Base-by-base conservation (phyloP, 305 asterid genomes). In the Plantago coronopus region DNA sequence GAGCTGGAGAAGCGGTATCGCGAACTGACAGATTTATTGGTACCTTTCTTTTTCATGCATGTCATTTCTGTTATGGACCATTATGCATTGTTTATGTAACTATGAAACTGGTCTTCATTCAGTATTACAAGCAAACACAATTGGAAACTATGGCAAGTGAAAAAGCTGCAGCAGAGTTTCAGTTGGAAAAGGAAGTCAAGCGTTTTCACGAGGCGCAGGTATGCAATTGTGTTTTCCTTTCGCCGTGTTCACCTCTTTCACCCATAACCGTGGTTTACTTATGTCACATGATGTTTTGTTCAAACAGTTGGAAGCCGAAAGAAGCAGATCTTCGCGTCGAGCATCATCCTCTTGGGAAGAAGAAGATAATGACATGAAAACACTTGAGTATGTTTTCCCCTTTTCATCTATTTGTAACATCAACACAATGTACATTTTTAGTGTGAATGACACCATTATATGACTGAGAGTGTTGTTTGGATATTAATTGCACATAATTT, bases 51-150 rank as follows among this genome's bases (percentile, higher is more conserved):
- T 57, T 71, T 67, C 70, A 55, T 16, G 50, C 69, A 19, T 71
- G 54, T 60, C 66, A 54, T 54, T 51, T 64, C 55, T 54, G 55
- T 61, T 40, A 13, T 65, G 64, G 18, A 59, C 61, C 25, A 62
- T 54, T 20, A 47, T 42, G 37, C 59, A 56, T 72, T 72, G 46
- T 67, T 75, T 54, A 62, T 72, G 54, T 58, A 62, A 59, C 37
- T 75, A 44, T 66, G 70, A 44, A 45, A 67, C 64, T 65, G 40
- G 40, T 34, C 40, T 55, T 48, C 18, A 14, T 56, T 61, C 86
- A 94, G 99, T 94, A 90, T 71, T 90, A 85, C 91, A 94, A 94
- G 76, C 99, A 94, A 84, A 94, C 99, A 61, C 99, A 90, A 74
- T 76, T 90, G 71, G 99, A 94, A 79, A 84, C 95, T 67, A 90